These are phyloP conservation scores for Chrysoporthe austroafricana DNA, from an alignment of 2,329 filamentous ascomycete species.

Conservation along the genomic window DNA sequence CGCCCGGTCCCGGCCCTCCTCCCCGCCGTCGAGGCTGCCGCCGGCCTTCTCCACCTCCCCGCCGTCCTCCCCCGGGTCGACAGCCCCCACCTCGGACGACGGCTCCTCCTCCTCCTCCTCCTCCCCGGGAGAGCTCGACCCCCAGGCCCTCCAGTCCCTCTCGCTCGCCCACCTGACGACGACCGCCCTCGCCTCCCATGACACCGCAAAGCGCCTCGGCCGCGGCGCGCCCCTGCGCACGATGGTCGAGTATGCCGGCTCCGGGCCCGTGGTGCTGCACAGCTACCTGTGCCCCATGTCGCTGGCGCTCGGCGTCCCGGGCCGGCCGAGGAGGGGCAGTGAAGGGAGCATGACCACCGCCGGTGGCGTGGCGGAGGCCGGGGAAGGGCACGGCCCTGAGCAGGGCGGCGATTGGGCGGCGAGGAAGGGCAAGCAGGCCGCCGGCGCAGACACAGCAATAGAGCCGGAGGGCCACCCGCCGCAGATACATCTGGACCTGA, in stretches of 20 bases:
- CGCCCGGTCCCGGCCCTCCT: constrained; percentile 41
- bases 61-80: constrained; percentile 8
- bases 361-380: background rate
- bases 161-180: constrained; percentile 58
- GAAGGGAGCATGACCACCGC: constrained; percentile 18
- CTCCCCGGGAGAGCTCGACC: constrained; percentile 9
- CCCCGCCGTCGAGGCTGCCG: constrained; percentile 4
- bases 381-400: constrained; percentile 12
- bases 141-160: constrained; percentile 38
- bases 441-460: background rate
- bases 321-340: constrained; percentile 1
- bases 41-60: constrained; percentile 25
- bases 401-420: constrained; percentile 8
- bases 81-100: background rate
- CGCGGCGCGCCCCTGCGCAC: constrained; percentile 60
- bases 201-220: constrained; percentile 55
- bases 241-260: constrained; percentile 58
- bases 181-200: constrained; percentile 56
- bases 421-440: background rate
- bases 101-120: constrained; percentile 13
- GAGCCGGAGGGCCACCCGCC: background rate
- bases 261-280: constrained; percentile 45
- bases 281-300: constrained; percentile 30
- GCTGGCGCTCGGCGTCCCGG: constrained; percentile 19
- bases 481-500: background rate